Evolutionary conservation across 163 green algal genomes (phyloP), one percentile per base, ranked within the genome.

Genomic region (Chlorella variabilis): DNA sequence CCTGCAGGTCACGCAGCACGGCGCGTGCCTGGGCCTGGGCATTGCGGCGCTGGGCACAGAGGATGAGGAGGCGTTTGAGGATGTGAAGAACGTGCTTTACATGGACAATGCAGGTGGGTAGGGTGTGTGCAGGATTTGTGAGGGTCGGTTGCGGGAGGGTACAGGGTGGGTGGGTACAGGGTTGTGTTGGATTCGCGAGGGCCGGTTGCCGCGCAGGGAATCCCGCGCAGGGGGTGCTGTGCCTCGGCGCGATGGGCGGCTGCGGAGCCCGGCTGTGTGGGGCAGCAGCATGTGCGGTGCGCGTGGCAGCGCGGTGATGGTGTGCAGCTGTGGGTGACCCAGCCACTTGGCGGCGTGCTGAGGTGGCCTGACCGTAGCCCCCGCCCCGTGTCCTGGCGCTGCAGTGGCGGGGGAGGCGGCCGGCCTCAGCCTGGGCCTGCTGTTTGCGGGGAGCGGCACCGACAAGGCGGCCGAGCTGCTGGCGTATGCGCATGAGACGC

Each of bases 401-500:
- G 81, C 85, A 70, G 85, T 89, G 20, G 95, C 96, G 39, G 96
- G 96, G 51, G 95, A 99, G 87, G 97, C 93, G 3, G 97, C 97
- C 1, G 97, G 96, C 65, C 88, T 99, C 18, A 91, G 88, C 11
- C 93, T 99, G 88, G 97, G 97, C 13, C 92, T 99, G 81, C 90
- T 99, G 76, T 87, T 91, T 74, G 94, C 94, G 29, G 97, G 97
- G 77, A 94, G 84, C 56, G 84, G 83, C 62, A 90, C 84, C 38
- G 94, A 97, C 29, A 93, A 94, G 83, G 89, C 92, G 39, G 85
- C 80, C 7, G 96, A 99, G 90, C 95, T 99, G 93, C 92, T 99
- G 69, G 92, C 95, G 0, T 99, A 99, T 70, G 96, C 96, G 0
- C 95, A 98, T 77, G 97, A 99, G 84, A 99, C 97, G 42, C 91